Evolutionary conservation across 2,329 filamentous ascomycete genomes (phyloP).

Genomic region (Verticillium klebahnii): DNA sequence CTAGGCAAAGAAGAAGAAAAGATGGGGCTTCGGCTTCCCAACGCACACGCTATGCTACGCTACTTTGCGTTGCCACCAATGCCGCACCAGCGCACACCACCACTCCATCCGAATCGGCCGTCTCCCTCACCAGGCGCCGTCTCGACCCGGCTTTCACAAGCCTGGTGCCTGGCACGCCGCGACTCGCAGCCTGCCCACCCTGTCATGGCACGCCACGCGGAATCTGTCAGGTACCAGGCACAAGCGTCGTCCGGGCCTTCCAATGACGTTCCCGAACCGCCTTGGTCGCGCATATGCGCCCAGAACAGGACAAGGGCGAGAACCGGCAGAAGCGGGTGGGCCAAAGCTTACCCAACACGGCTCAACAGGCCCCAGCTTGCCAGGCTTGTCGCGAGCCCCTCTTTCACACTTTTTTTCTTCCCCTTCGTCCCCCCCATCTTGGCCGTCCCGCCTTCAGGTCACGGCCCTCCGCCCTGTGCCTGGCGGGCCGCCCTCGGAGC

Average conservation of each 20-base stretch:
- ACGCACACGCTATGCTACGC: neutral
- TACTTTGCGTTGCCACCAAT: too few species aligned
- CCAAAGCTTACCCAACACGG: neutral
- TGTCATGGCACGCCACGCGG: slow-evolving; percentile 35
- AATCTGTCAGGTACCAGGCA: slow-evolving; percentile 37
- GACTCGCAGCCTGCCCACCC: slow-evolving; percentile 15
- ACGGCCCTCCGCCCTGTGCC: neutral
- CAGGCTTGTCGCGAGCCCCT: neutral
- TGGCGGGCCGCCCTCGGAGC: slow-evolving; percentile 2
- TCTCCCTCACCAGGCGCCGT: neutral
- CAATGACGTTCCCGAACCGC: slow-evolving; percentile 20
- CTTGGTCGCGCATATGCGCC: neutral
- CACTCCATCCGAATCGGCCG: neutral
- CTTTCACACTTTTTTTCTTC: neutral
- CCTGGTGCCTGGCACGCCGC: neutral
- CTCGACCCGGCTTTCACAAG: neutral
- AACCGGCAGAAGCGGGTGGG: neutral
- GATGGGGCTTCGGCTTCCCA: neutral
- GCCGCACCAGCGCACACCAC: neutral
- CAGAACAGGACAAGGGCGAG: neutral
- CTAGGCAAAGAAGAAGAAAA: neutral
- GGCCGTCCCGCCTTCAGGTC: neutral
- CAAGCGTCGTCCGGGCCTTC: slow-evolving; percentile 17
- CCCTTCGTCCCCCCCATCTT: neutral
- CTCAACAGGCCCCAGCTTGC: neutral